Evolutionary conservation across 345 rosid genomes (phyloP).

Genomic region (Melaleuca quinquenervia): DNA sequence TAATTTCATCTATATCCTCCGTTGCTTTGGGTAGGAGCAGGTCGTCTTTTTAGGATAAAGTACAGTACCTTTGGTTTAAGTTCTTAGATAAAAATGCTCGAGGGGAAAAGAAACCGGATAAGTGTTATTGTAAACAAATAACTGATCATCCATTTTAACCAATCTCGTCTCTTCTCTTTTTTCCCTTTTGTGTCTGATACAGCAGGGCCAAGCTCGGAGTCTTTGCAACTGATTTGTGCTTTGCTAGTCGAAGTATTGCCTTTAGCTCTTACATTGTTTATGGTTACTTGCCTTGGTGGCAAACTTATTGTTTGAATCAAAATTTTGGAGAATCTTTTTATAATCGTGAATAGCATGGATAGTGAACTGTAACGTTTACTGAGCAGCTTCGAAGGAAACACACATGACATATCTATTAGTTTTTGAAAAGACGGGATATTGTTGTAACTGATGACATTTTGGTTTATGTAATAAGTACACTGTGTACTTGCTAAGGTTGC

Average conservation of each 20-base stretch:
- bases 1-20: neutral
- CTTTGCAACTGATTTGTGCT: neutral
- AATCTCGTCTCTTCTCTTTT: neutral
- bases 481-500: neutral
- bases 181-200: neutral
- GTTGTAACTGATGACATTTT: neutral
- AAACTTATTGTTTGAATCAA: neutral
- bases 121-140: neutral
- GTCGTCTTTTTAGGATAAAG: neutral
- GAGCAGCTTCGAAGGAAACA: neutral
- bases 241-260: neutral
- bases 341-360: neutral
- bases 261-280: neutral
- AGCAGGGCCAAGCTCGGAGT: neutral
- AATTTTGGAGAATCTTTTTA: neutral
- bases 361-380: neutral
- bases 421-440: neutral
- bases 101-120: neutral
- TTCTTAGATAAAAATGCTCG: neutral
- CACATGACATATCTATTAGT: neutral
- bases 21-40: neutral
- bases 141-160: neutral
- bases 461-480: neutral
- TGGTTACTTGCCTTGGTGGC: neutral
- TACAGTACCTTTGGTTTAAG: neutral